These are phyloP conservation scores for Eucalyptus paniculata DNA, from an alignment of 345 rosid genomes.

Conservation along the genomic window DNA sequence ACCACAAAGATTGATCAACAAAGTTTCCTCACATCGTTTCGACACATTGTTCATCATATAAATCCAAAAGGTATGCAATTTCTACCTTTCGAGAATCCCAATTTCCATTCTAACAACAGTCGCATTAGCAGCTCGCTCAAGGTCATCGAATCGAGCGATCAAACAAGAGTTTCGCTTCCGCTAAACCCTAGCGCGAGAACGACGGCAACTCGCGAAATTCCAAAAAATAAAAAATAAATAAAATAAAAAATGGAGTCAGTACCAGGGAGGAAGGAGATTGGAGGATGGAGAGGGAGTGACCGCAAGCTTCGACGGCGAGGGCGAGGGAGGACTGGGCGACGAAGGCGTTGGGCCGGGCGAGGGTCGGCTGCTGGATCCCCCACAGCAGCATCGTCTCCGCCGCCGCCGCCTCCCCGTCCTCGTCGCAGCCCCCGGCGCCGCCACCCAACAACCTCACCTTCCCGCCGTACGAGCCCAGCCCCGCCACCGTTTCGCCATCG, in stretches of 20 bases:
- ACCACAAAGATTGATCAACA: not conserved
- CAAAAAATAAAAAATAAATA: too few relatives aligned
- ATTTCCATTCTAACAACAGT: not conserved
- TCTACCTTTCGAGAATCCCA: not conserved
- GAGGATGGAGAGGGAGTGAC: constrained; percentile 62
- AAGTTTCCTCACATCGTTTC: not conserved
- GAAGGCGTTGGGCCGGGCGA: constrained; percentile 56
- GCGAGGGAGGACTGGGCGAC: constrained; percentile 77
- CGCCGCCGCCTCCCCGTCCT: constrained; percentile 41
- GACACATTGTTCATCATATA: not conserved
- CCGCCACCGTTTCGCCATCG: constrained; percentile 10
- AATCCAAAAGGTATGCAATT: not conserved
- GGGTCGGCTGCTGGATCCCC: constrained; percentile 86
- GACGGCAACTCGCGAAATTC: not conserved
- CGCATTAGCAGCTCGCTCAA: not conserved
- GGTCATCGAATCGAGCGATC: not conserved
- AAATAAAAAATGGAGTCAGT: not conserved
- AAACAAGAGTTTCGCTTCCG: not conserved
- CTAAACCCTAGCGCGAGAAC: not conserved
- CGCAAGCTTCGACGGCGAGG: constrained; percentile 77
- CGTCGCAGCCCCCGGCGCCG: constrained; percentile 51
- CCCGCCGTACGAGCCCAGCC: constrained; percentile 52
- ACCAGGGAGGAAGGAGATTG: constrained; percentile 96
- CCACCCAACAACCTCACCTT: constrained; percentile 38
- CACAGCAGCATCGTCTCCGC: constrained; percentile 83